These are phyloP conservation scores for Leccinum uliginosum DNA, from an alignment of 768 basidiomycete genomes.

Conservation along the genomic window DNA sequence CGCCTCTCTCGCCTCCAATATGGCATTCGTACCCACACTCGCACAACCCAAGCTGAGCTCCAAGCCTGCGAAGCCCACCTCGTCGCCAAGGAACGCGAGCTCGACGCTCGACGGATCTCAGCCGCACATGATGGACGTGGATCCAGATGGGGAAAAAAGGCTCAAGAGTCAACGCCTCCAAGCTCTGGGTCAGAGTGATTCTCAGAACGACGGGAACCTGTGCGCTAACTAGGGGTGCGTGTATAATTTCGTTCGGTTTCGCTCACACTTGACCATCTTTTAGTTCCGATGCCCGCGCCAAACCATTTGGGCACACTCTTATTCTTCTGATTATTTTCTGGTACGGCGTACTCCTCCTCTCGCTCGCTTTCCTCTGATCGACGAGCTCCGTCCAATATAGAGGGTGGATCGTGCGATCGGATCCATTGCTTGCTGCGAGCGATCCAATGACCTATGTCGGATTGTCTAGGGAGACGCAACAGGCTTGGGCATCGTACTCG, in stretches of 20 bases:
- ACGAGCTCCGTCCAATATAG: constrained; percentile 10
- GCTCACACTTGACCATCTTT: no score
- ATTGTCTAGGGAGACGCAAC: constrained; percentile 23
- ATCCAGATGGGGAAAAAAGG: constrained; percentile 57
- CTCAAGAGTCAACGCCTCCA: constrained; percentile 33
- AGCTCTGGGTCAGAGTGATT: constrained; percentile 1
- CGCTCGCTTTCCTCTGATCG: constrained; percentile 12
- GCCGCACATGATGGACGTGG: constrained; percentile 61
- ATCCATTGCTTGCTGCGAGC: not conserved
- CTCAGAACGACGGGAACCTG: no score
- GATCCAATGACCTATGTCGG: not conserved
- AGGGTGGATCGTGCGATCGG: constrained; percentile 3
- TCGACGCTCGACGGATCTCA: constrained; percentile 47
- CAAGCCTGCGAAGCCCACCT: constrained; percentile 80
- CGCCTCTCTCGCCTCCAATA: no score
- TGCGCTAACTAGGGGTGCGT: no score
- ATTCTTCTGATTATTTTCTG: no score
- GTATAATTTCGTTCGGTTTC: no score
- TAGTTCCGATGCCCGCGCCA: no score
- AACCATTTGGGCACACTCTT: no score
- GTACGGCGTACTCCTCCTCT: constrained; percentile 6
- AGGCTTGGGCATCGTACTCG: constrained; percentile 57
- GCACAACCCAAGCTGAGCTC: constrained; percentile 63
- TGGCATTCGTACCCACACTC: no score
- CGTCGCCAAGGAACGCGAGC: constrained; percentile 62